These are phyloP conservation scores for Lentinula sp. DNA, from an alignment of 768 basidiomycete genomes.

Conservation along the genomic window DNA sequence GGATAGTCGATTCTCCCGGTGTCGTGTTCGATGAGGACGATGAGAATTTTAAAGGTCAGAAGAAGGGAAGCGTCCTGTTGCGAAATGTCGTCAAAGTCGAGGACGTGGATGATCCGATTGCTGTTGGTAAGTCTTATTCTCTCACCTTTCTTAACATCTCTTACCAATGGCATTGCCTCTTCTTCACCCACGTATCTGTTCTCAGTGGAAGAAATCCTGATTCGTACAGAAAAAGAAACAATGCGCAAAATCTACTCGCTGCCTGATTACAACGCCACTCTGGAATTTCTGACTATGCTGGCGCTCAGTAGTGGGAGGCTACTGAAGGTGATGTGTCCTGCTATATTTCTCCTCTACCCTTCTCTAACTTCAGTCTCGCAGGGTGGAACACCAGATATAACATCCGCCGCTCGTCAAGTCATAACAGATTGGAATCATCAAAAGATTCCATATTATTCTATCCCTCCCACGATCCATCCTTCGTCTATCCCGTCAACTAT, in stretches of 20 bases:
- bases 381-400: conserved; percentile 90
- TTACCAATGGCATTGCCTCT: neutral
- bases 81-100: conserved; percentile 90
- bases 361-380: conserved; percentile 17
- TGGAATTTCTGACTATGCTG: conserved; percentile 88
- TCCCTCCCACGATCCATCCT: conserved; percentile 73
- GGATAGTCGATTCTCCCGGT: conserved; percentile 92
- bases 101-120: conserved; percentile 85
- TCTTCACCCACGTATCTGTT: neutral
- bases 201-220: conserved; percentile 81
- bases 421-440: conserved; percentile 94
- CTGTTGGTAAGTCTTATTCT: conserved; percentile 56
- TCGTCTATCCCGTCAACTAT: conserved; percentile 59
- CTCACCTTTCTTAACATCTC: neutral
- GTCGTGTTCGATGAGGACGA: conserved; percentile 92
- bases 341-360: neutral
- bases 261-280: conserved; percentile 61
- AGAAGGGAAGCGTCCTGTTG: conserved; percentile 64
- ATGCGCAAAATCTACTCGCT: conserved; percentile 83
- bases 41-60: conserved; percentile 35
- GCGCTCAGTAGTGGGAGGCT: conserved; percentile 79
- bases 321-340: conserved; percentile 51
- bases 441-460: conserved; percentile 86
- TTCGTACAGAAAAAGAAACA: conserved; percentile 62
- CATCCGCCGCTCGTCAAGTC: conserved; percentile 74